Conservation (phyloP, 345 rosid species). For the Raphanus raphanistrum region DNA sequence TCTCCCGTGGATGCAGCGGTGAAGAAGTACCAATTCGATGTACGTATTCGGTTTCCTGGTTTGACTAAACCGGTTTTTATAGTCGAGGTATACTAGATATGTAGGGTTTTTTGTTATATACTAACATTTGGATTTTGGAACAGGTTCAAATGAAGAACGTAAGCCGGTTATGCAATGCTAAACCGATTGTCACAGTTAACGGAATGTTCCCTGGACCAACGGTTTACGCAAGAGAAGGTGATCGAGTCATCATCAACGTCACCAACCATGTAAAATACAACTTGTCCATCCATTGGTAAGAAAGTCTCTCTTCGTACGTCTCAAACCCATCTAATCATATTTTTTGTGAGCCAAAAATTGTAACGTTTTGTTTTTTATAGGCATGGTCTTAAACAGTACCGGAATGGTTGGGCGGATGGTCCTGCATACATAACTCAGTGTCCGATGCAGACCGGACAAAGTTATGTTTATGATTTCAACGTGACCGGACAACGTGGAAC, state of each 20-base stretch:
- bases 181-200: conserved; percentile 59
- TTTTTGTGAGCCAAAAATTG: background rate
- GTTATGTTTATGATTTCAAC: conserved; percentile 37
- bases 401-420: conserved; percentile 88
- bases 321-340: background rate
- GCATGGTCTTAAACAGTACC: conserved; percentile 74
- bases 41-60: conserved; percentile 11
- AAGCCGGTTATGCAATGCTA: conserved; percentile 58
- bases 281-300: conserved; percentile 58
- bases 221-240: conserved; percentile 55
- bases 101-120: background rate
- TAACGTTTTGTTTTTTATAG: conserved; percentile 35
- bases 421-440: conserved; percentile 83
- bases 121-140: background rate
- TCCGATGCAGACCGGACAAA: conserved; percentile 67
- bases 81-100: background rate
- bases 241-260: conserved; percentile 51
- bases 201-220: conserved; percentile 64
- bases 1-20: conserved; percentile 40
- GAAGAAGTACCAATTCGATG: conserved; percentile 52
- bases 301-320: background rate
- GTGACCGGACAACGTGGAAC: conserved; percentile 42
- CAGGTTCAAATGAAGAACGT: conserved; percentile 55
- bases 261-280: conserved; percentile 57
- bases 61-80: conserved; percentile 3